Evolutionary conservation across 371 early-diverging fungal species (phyloP).

Genomic region (Rhizopus sp.): DNA sequence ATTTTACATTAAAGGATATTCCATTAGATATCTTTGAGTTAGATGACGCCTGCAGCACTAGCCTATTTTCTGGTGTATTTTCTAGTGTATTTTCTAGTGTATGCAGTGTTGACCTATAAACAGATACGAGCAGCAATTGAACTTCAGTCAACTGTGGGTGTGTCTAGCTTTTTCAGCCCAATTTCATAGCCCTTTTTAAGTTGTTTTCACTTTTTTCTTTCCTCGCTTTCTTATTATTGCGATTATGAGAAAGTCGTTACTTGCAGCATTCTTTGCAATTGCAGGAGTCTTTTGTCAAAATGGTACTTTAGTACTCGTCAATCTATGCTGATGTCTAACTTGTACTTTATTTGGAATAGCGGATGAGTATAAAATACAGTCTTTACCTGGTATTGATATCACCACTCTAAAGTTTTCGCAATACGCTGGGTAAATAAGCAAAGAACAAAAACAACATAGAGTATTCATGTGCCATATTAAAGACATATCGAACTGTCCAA

Average conservation of each 20-base stretch:
- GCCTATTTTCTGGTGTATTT: too few relatives aligned
- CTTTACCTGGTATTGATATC: slow-evolving; percentile 54
- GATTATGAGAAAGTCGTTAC: slow-evolving; percentile 4
- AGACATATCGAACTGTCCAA: slow-evolving; percentile 52
- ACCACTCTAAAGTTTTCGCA: slow-evolving; percentile 42
- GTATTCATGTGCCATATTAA: slow-evolving; percentile 1
- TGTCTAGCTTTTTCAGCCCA: too few relatives aligned
- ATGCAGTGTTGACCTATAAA: neutral
- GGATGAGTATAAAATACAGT: slow-evolving; percentile 57
- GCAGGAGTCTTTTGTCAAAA: slow-evolving; percentile 10
- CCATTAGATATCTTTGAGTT: too few relatives aligned
- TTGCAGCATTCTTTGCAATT: slow-evolving; percentile 10
- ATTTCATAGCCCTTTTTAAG: neutral
- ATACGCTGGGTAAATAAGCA: slow-evolving; percentile 62
- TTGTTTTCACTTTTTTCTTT: slow-evolving; percentile 1
- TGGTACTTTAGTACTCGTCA: slow-evolving; percentile 7
- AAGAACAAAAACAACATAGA: neutral
- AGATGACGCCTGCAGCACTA: too few relatives aligned
- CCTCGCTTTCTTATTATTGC: neutral
- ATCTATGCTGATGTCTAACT: neutral
- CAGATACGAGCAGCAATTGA: too few relatives aligned
- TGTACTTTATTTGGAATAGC: slow-evolving; percentile 23
- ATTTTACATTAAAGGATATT: too few relatives aligned
- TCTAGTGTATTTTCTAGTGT: neutral
- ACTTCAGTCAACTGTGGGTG: too few relatives aligned